These are phyloP conservation scores for Nyssa sinensis DNA, from an alignment of 148 eudicot species.

Conservation along the genomic window DNA sequence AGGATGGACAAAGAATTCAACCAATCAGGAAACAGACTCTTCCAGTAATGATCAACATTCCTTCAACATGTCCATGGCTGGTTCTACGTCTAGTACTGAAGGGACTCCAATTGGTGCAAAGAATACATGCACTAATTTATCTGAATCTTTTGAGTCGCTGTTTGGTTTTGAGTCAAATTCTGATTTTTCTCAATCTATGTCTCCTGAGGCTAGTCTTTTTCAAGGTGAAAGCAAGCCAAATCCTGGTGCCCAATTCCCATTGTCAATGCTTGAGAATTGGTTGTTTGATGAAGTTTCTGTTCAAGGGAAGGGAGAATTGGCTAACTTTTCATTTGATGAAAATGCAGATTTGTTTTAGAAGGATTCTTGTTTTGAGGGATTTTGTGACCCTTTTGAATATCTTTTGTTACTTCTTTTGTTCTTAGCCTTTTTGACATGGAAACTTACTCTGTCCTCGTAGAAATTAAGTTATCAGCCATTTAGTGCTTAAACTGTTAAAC, in stretches of 20 bases:
- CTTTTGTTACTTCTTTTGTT: constrained; percentile 2
- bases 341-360: constrained; percentile 24
- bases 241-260: constrained; percentile 5
- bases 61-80: background rate
- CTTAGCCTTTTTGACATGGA: background rate
- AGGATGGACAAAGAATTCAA: constrained; percentile 33
- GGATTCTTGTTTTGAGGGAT: background rate
- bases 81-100: background rate
- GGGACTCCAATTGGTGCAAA: constrained; percentile 10
- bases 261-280: constrained; percentile 54
- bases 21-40: constrained; percentile 13
- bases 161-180: constrained; percentile 36
- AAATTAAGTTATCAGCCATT: background rate
- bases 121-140: constrained; percentile 22
- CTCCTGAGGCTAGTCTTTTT: constrained; percentile 19
- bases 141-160: constrained; percentile 27
- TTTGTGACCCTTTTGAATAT: background rate
- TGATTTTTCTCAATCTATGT: constrained; percentile 25
- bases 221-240: constrained; percentile 29
- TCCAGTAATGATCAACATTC: constrained; percentile 22
- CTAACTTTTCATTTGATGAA: constrained; percentile 34
- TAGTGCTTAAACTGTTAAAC: background rate
- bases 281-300: constrained; percentile 33
- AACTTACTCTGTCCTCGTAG: background rate
- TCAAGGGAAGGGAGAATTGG: constrained; percentile 25